These are phyloP conservation scores for Hyaloscypha finlandica DNA, from an alignment of 495 filamentous ascomycete species.

Conservation along the genomic window DNA sequence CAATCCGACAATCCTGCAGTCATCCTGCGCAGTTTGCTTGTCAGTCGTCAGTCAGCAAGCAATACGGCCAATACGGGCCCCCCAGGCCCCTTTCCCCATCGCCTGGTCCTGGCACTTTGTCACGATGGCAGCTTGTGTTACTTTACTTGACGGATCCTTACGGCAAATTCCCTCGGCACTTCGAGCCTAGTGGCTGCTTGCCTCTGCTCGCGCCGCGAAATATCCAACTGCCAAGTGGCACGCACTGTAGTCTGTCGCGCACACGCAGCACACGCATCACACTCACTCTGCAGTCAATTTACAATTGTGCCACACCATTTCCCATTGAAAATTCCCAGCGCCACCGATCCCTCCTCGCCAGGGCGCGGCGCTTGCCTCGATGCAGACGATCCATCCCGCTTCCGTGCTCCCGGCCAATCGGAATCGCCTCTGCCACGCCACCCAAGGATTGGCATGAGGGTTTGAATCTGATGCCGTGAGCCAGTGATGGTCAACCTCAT, in stretches of 20 bases:
- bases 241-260: too few relatives aligned
- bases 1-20: background rate
- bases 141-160: background rate
- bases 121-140: background rate
- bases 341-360: background rate
- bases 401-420: background rate
- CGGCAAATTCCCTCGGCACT: background rate
- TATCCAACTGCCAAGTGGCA: background rate
- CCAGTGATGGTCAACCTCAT: conserved; percentile 2
- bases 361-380: background rate
- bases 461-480: background rate
- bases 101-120: background rate
- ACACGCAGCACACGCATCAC: too few relatives aligned
- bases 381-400: background rate
- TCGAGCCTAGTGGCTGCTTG: background rate
- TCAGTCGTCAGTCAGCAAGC: background rate
- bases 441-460: background rate
- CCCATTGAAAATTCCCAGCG: background rate
- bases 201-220: background rate
- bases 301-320: too few relatives aligned
- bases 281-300: too few relatives aligned
- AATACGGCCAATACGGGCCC: too few relatives aligned
- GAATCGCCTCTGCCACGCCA: background rate
- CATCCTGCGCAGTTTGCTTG: background rate
- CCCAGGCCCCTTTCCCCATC: background rate